phyloP scores from a whole-genome alignment of 305 asterid genomes.

The Solanum chacoense region DNA sequence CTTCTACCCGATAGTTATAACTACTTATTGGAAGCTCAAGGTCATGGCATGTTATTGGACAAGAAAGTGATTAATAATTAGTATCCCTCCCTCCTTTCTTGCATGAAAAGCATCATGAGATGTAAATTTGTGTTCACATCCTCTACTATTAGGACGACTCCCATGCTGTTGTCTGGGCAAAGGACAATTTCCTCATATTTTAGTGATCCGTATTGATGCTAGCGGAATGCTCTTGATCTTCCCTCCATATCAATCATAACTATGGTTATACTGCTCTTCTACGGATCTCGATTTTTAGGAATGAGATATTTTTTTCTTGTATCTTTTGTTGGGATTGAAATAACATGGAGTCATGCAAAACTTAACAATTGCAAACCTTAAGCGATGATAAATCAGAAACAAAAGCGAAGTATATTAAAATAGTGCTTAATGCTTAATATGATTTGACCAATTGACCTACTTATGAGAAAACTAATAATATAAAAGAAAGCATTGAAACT shows the following conservation, averaged over 20 bases:
- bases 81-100: not conserved
- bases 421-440: not conserved
- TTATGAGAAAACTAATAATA: not conserved
- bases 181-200: not conserved
- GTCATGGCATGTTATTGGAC: not conserved
- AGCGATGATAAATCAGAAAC: not conserved
- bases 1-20: not conserved
- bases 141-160: not conserved
- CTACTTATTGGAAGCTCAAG: not conserved
- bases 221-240: not conserved
- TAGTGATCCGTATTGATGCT: not conserved
- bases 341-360: not conserved
- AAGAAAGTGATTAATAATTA: not conserved
- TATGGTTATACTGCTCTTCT: not conserved
- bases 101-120: not conserved
- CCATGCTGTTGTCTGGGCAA: not conserved
- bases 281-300: not conserved
- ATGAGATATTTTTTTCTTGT: not conserved
- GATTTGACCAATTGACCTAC: not conserved
- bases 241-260: not conserved
- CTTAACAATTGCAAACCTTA: not conserved
- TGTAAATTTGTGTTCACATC: not conserved
- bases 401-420: not conserved
- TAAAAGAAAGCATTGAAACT: not conserved
- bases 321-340: not conserved